These are phyloP conservation scores for Tetrapisispora pingtungensis DNA, from an alignment of 805 yeast species.

Conservation along the genomic window DNA sequence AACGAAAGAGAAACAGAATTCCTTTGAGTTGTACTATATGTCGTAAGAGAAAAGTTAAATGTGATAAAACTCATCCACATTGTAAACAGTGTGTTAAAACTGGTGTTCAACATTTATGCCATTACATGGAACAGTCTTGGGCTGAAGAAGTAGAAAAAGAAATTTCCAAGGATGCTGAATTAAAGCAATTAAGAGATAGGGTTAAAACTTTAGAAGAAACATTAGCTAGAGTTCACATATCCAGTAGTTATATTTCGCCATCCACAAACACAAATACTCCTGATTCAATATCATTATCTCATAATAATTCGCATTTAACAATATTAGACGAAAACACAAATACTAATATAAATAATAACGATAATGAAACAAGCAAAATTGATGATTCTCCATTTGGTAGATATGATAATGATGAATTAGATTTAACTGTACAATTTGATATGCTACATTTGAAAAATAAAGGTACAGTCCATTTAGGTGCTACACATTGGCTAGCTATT, in stretches of 20 bases:
- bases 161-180: slow-evolving; percentile 37
- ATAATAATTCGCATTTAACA: slow-evolving; percentile 1
- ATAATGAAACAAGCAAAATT: neutral
- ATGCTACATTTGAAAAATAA: slow-evolving; percentile 36
- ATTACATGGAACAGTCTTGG: slow-evolving; percentile 52
- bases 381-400: slow-evolving; percentile 5
- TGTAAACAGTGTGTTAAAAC: slow-evolving; percentile 48
- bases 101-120: slow-evolving; percentile 49
- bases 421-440: slow-evolving; percentile 35
- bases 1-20: slow-evolving; percentile 37
- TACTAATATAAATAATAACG: neutral
- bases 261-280: slow-evolving; percentile 2
- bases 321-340: neutral
- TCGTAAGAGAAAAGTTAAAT: slow-evolving; percentile 40
- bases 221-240: slow-evolving; percentile 25
- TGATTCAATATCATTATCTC: slow-evolving; percentile 2
- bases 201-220: slow-evolving; percentile 43
- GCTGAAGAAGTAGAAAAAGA: slow-evolving; percentile 41
- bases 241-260: slow-evolving; percentile 1
- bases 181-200: slow-evolving; percentile 46
- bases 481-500: slow-evolving; percentile 49
- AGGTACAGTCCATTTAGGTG: slow-evolving; percentile 38
- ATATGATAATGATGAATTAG: slow-evolving; percentile 29
- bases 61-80: slow-evolving; percentile 43
- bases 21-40: slow-evolving; percentile 41